phyloP scores from a whole-genome alignment of 768 basidiomycete genomes.

The Paxillus involutus region DNA sequence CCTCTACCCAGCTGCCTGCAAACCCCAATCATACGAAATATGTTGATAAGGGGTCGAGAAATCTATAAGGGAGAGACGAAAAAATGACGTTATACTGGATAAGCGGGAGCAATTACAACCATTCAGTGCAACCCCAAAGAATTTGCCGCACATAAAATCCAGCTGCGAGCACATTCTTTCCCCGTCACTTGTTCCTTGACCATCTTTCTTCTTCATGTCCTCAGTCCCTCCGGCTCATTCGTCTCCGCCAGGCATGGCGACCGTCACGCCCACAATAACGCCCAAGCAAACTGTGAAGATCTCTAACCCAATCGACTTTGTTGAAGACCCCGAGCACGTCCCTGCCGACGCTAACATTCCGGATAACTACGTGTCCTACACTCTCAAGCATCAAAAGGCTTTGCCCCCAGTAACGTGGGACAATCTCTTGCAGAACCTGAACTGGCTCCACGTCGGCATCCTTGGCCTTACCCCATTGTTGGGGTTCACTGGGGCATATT shows the following conservation, averaged over 20 bases:
- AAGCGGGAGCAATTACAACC: constrained; percentile 20
- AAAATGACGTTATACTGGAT: background rate
- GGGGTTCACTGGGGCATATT: constrained; percentile 69
- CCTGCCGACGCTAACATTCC: constrained; percentile 63
- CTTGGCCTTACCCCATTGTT: constrained; percentile 74
- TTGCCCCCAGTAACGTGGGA: constrained; percentile 66
- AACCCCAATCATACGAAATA: too few species aligned
- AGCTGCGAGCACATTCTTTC: background rate
- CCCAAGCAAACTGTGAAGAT: constrained; percentile 5
- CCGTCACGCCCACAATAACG: constrained; percentile 8
- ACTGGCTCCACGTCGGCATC: constrained; percentile 75
- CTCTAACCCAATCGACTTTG: constrained; percentile 7
- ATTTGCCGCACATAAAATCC: constrained; percentile 30
- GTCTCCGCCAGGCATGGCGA: constrained; percentile 16
- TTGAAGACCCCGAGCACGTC: constrained; percentile 26
- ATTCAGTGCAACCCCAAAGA: constrained; percentile 30
- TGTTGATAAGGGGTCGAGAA: too few species aligned
- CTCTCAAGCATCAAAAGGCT: constrained; percentile 63
- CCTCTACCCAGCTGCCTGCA: too few species aligned
- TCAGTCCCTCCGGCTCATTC: constrained; percentile 21
- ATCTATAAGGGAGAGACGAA: background rate
- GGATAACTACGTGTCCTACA: constrained; percentile 82
- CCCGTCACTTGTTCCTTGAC: constrained; percentile 23
- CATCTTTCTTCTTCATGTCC: constrained; percentile 22
- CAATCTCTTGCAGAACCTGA: constrained; percentile 61